Evolutionary conservation across 2,329 filamentous ascomycete genomes (phyloP), one percentile per base, ranked within the genome.

Genomic region (Colletotrichum siamense): DNA sequence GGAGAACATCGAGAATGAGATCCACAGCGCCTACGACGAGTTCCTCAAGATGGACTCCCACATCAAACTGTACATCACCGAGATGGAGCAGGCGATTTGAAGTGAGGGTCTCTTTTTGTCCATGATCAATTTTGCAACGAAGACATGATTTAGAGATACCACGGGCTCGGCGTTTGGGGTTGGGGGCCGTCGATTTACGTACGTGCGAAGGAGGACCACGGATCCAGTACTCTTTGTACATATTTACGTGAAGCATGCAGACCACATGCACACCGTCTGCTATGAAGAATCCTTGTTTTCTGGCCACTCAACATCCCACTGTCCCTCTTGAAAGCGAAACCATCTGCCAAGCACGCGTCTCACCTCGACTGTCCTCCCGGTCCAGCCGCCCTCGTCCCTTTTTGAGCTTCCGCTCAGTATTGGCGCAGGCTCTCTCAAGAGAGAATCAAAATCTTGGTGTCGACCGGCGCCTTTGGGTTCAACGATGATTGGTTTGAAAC

Each of bases 1-100:
- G 83, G 97, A 99, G 84, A 98, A 97, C 81, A 98, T 99, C 78
- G 96, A 99, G 83, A 96, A 94, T 77, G 97, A 99, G 85, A 94
- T 99, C 10, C 95, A 97, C 82, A 92, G 92, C 72, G 96, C 97
- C 1, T 93, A 98, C 81, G 96, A 98, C 79, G 95, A 99, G 87
- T 99, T 98, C 85, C 91, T 98, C 83, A 98, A 98, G 92, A 94
- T 99, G 92, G 96, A 99, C 85, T 94, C 95, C 49, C 97, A 99
- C 83, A 98, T 99, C 84, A 96, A 96, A 86, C 89, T 99, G 78
- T 99, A 99, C 88, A 98, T 99, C 82, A 98, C 95, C 6, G 97
- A 99, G 89, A 98, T 99, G 96, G 97, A 99, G 86, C 96, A 98
- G 86, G 94, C 93, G 73, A 92, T 97, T 79, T 88, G 15, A 52